These are phyloP conservation scores for Tephrocybe rancida DNA, from an alignment of 768 basidiomycete species.

Conservation along the genomic window DNA sequence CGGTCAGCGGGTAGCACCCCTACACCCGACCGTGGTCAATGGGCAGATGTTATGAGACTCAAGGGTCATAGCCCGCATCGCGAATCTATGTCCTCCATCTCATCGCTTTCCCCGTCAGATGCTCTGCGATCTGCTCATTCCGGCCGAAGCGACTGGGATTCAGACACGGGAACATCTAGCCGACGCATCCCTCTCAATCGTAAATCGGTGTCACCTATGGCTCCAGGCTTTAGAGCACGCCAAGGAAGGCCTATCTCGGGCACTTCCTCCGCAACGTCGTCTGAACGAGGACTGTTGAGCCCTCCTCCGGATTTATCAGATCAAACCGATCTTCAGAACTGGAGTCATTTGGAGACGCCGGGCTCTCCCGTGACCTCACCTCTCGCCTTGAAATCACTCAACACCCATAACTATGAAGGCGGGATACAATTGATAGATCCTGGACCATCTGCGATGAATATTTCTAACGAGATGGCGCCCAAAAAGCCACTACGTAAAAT, in stretches of 20 bases:
- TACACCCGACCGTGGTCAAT: slow-evolving; percentile 38
- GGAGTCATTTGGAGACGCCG: slow-evolving; percentile 31
- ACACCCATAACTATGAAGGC: slow-evolving; percentile 11
- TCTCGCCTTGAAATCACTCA: slow-evolving; percentile 34
- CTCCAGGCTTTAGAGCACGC: slow-evolving; percentile 47
- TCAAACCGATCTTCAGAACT: slow-evolving; percentile 23
- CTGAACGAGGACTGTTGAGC: slow-evolving; percentile 37
- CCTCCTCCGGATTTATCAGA: slow-evolving; percentile 28
- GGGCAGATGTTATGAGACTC: slow-evolving; percentile 49
- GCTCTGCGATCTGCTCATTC: slow-evolving; percentile 36
- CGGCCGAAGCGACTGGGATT: slow-evolving; percentile 55
- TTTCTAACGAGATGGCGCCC: slow-evolving; percentile 11
- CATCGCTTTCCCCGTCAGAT: slow-evolving; percentile 65
- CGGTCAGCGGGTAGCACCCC: slow-evolving; percentile 39
- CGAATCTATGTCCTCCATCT: slow-evolving; percentile 64
- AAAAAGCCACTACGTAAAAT: slow-evolving; percentile 40
- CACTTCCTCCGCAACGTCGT: slow-evolving; percentile 42
- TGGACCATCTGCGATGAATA: slow-evolving; percentile 21
- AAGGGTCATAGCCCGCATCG: slow-evolving; percentile 43
- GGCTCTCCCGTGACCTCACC: slow-evolving; percentile 43
- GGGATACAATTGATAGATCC: slow-evolving; percentile 28
- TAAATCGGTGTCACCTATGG: slow-evolving; percentile 73
- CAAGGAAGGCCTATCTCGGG: slow-evolving; percentile 39
- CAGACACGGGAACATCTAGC: slow-evolving; percentile 52
- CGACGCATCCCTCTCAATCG: slow-evolving; percentile 67